phyloP scores from a whole-genome alignment of 2,329 filamentous ascomycete genomes.

The Aspergillus sojae region DNA sequence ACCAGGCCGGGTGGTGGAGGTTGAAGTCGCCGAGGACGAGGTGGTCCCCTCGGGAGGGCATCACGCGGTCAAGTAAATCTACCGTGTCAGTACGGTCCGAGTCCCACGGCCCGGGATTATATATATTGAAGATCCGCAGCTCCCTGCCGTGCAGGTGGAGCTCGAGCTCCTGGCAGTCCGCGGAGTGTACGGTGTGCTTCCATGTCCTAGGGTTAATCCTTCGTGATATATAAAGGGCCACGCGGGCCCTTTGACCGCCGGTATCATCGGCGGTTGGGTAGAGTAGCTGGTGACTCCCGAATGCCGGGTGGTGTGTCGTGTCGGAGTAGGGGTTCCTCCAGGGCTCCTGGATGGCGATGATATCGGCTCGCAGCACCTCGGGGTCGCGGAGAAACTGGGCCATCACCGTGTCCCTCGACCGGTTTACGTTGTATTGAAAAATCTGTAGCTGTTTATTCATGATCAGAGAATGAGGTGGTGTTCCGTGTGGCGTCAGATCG shows the following conservation, averaged over 20 bases:
- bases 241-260: neutral
- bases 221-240: neutral
- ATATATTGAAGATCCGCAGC: neutral
- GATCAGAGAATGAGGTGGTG: neutral
- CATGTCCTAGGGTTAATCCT: neutral
- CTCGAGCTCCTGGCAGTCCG: neutral
- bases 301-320: neutral
- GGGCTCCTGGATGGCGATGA: neutral
- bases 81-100: no score
- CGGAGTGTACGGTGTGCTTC: neutral
- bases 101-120: neutral
- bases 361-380: neutral
- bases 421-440: neutral
- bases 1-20: no score
- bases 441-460: neutral
- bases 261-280: neutral
- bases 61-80: no score
- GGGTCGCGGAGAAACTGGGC: neutral
- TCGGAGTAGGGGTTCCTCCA: no score
- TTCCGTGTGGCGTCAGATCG: no score
- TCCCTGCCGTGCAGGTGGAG: neutral
- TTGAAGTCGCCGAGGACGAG: no score
- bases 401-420: neutral
- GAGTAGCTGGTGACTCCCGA: neutral
- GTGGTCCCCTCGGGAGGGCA: no score